Evolutionary conservation across 2,329 filamentous ascomycete species (phyloP).

Genomic region (Trichoderma endophyticum): DNA sequence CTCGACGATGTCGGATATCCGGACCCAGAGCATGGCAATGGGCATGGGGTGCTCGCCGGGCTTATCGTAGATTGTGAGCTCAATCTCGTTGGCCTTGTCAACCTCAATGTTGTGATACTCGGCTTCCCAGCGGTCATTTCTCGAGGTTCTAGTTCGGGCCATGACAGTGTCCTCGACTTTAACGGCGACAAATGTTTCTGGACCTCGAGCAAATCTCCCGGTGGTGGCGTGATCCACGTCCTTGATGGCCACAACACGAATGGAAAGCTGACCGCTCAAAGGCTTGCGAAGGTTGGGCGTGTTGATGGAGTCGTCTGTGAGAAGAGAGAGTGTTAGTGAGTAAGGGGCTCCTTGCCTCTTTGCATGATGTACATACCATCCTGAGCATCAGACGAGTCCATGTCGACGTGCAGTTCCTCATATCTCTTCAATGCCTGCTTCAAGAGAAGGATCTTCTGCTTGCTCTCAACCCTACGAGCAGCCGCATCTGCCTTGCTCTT

Average conservation of each 20-base stretch:
- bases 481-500: constrained; percentile 95
- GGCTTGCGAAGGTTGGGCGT: constrained; percentile 93
- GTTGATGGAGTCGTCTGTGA: constrained; percentile 88
- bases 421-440: constrained; percentile 97
- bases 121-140: constrained; percentile 86
- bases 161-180: constrained; percentile 95
- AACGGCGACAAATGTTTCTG: constrained; percentile 92
- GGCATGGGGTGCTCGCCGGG: constrained; percentile 85
- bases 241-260: constrained; percentile 83
- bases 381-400: constrained; percentile 71
- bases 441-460: constrained; percentile 93
- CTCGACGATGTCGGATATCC: constrained; percentile 95
- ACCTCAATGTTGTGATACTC: constrained; percentile 91
- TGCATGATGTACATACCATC: constrained; percentile 62
- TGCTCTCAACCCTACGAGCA: constrained; percentile 85
- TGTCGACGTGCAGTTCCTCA: constrained; percentile 93
- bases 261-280: constrained; percentile 83
- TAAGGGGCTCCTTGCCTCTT: not conserved
- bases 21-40: constrained; percentile 92
- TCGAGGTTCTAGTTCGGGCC: constrained; percentile 78
- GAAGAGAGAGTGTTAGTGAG: not conserved
- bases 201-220: constrained; percentile 79
- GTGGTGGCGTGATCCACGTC: constrained; percentile 92
- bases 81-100: constrained; percentile 97
- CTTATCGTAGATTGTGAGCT: constrained; percentile 97